phyloP scores from a whole-genome alignment of 2,329 filamentous ascomycete species.

The Periglandula ipomoeae region DNA sequence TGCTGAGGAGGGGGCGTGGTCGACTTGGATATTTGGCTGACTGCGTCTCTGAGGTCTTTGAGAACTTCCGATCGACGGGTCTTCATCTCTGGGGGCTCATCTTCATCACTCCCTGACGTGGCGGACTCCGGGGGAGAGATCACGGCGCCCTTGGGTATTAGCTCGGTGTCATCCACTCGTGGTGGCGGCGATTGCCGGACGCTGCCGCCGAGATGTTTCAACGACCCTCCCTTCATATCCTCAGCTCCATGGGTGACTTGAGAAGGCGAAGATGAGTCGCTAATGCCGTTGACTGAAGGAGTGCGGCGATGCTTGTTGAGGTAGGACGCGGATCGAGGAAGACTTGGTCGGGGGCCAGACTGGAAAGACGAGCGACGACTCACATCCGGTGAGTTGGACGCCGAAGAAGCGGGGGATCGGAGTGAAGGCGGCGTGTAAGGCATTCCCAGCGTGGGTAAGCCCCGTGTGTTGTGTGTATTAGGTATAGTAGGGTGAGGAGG shows the following conservation, averaged over 20 bases:
- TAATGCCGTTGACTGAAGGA: constrained; percentile 31
- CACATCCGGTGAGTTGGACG: constrained; percentile 43
- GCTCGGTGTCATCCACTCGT: constrained; percentile 54
- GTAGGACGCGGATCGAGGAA: constrained; percentile 59
- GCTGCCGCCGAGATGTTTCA: constrained; percentile 40
- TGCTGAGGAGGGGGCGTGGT: constrained; percentile 40
- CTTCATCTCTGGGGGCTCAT: constrained; percentile 42
- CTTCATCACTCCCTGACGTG: constrained; percentile 75
- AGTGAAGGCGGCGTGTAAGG: constrained; percentile 79
- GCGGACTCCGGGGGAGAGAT: constrained; percentile 87
- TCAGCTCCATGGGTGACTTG: constrained; percentile 14
- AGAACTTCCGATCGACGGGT: constrained; percentile 42
- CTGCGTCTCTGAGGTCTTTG: constrained; percentile 70
- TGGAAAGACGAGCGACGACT: constrained; percentile 52
- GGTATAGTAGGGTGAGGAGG: not conserved
- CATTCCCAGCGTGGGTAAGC: constrained; percentile 45
- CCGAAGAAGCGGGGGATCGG: constrained; percentile 52
- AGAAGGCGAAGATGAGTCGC: constrained; percentile 25
- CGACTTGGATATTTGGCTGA: constrained; percentile 60
- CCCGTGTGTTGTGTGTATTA: constrained; percentile 6
- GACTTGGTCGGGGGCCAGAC: constrained; percentile 37
- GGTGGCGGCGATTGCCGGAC: constrained; percentile 80
- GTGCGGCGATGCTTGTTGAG: constrained; percentile 54
- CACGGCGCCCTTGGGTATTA: constrained; percentile 73
- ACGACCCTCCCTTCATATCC: constrained; percentile 22